Evolutionary conservation across 768 basidiomycete species (phyloP), one percentile per base, ranked within the genome.

Genomic region (Leccinum longicurvipes): DNA sequence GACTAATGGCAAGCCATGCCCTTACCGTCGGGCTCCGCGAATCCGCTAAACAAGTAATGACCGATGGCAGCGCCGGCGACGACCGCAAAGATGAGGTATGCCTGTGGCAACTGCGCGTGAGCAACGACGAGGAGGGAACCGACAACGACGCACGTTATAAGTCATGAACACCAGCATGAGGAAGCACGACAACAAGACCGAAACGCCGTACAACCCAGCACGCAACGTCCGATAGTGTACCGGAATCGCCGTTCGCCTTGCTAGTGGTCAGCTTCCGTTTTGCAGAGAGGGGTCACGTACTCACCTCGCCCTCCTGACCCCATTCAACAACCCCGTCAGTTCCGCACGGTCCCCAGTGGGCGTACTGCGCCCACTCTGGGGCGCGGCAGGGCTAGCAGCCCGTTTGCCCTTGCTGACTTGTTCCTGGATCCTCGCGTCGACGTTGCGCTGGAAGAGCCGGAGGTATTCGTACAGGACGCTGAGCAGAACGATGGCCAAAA

Each of bases 81-180:
- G 49, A 91, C 87, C 2, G 94, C 84, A 27, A 81, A 66, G 65
- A 96, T 91, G 31, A 96, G 84, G 63, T 93, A 96, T 31, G 88
- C 92, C 92, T 94, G 29, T 14, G 41, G 17, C 8, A 39, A 8
- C n/a, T 15, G 7, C 2, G 11, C 15, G 10, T 15, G 17, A 29
- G 25, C n/a, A 9, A 46, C 25, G 7, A 7, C 9, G 19, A 19
- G 4, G 36, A 10, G 55, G 12, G 47, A 48, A 47, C 10, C 19
- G 39, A 28, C 24, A 7, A 27, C 17, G 23, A 75, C 89, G 65
- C 56, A 93, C 91, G 61, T 97, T 97, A 74, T 95, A 97, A 5
- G 93, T 96, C 93, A 97, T 96, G 73, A 93, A 94, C 39, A 96
- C 85, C 55, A 97, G 76, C 93, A 97, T 97, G 67, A 93, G 82